Conservation (phyloP, 2,329 filamentous ascomycete genomes). For the Fusarium penzigii region DNA sequence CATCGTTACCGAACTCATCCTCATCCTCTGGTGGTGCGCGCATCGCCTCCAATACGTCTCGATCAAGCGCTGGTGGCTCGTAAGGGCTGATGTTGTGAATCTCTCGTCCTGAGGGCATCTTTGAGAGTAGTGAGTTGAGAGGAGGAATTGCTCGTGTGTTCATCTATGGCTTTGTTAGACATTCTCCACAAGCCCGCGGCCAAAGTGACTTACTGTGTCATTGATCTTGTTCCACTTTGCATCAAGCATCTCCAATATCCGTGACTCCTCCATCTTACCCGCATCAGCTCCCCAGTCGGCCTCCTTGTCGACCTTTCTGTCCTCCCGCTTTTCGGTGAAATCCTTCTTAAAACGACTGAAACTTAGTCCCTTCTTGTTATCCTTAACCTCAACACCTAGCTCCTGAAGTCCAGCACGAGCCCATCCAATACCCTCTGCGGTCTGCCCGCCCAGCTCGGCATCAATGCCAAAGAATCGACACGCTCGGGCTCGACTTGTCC, state of each 20-base stretch:
- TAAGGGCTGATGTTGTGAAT: slow-evolving; percentile 75
- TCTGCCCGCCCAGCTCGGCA: slow-evolving; percentile 78
- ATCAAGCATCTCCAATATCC: slow-evolving; percentile 84
- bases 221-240: slow-evolving; percentile 92
- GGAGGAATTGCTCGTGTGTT: slow-evolving; percentile 78
- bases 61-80: slow-evolving; percentile 63
- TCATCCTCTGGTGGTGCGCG: slow-evolving; percentile 40
- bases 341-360: slow-evolving; percentile 70
- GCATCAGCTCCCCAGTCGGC: slow-evolving; percentile 78
- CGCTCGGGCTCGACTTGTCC: slow-evolving; percentile 78
- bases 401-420: slow-evolving; percentile 74
- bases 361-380: slow-evolving; percentile 54
- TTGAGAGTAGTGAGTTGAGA: slow-evolving; percentile 68
- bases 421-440: slow-evolving; percentile 86
- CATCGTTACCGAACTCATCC: slow-evolving; percentile 35
- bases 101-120: slow-evolving; percentile 85
- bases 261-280: slow-evolving; percentile 78
- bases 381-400: slow-evolving; percentile 63
- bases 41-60: slow-evolving; percentile 64
- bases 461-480: slow-evolving; percentile 91
- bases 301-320: slow-evolving; percentile 74
- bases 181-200: not conserved
- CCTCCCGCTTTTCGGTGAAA: slow-evolving; percentile 76
- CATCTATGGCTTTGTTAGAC: slow-evolving; percentile 52
- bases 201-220: slow-evolving; percentile 67